phyloP scores from a whole-genome alignment of 73 alveolate genomes.

The Symbiodinium natans region DNA sequence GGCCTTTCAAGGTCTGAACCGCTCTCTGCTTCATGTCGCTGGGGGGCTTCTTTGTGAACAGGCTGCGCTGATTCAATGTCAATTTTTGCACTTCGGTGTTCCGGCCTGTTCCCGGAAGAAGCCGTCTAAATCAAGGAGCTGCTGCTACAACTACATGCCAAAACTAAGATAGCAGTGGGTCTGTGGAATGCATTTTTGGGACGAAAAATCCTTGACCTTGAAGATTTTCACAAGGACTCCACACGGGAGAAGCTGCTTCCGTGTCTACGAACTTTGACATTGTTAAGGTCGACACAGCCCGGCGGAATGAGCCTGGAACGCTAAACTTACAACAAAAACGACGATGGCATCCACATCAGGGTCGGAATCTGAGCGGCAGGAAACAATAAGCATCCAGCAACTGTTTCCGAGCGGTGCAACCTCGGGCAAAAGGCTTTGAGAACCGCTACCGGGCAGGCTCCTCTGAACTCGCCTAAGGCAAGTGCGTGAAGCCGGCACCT shows the following conservation, averaged over 20 bases:
- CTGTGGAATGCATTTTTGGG: no score
- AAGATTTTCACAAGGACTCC: neutral
- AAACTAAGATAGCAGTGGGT: neutral
- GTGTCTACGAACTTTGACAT: no score
- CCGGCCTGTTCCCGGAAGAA: no score
- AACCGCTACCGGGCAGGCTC: no score
- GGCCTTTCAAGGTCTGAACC: no score
- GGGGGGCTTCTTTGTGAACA: neutral
- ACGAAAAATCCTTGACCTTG: no score
- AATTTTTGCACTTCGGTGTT: no score
- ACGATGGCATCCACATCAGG: neutral
- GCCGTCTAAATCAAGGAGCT: no score
- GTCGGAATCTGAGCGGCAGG: neutral
- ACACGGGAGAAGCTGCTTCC: neutral
- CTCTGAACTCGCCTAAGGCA: neutral
- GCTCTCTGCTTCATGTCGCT: no score
- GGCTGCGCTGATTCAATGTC: neutral
- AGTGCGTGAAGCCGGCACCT: conserved; percentile 23
- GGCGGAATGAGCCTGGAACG: conserved; percentile 56
- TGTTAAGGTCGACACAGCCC: conserved; percentile 37
- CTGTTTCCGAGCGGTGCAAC: conserved; percentile 84
- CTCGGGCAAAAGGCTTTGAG: neutral
- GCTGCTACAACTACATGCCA: no score
- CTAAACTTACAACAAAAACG: neutral
- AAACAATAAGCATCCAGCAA: neutral